Evolutionary conservation across 176 grass and related monocot genomes (phyloP).

Genomic region (Elaeis guineensis): DNA sequence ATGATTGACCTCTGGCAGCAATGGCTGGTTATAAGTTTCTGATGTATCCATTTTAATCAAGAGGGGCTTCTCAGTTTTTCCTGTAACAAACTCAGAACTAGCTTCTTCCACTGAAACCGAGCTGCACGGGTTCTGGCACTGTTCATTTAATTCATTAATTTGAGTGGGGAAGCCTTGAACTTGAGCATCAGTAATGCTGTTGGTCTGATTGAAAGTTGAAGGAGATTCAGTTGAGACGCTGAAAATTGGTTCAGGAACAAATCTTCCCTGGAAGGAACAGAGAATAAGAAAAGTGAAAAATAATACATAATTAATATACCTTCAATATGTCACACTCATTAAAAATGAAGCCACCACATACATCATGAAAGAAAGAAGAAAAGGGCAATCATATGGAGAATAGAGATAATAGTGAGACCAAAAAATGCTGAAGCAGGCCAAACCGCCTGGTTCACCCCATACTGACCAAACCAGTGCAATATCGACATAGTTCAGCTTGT

Average conservation of each 20-base stretch:
- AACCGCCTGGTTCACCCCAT: too few relatives aligned
- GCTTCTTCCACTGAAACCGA: constrained; percentile 67
- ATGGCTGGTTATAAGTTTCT: constrained; percentile 27
- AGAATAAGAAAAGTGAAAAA: neutral
- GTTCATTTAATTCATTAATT: constrained; percentile 33
- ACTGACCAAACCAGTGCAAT: too few relatives aligned
- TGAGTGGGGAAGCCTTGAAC: constrained; percentile 30
- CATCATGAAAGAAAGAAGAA: neutral
- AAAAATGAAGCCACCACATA: neutral
- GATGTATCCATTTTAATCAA: constrained; percentile 30
- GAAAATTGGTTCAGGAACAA: constrained; percentile 10
- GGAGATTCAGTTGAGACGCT: constrained; percentile 20
- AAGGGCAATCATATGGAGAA: too few relatives aligned
- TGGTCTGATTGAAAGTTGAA: constrained; percentile 31
- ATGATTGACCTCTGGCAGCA: constrained; percentile 2
- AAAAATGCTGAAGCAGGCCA: too few relatives aligned
- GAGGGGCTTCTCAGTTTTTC: constrained; percentile 18
- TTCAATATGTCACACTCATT: neutral
- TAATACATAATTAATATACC: neutral
- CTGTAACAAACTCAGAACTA: constrained; percentile 37
- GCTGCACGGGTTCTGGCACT: constrained; percentile 33
- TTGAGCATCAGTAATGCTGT: constrained; percentile 32
- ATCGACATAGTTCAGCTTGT: too few relatives aligned
- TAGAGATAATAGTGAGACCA: too few relatives aligned
- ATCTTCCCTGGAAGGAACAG: constrained; percentile 22